Evolutionary conservation across 179 eudicot genomes (phyloP), one percentile per base, ranked within the genome.

Genomic region (Gypsophila paniculata): DNA sequence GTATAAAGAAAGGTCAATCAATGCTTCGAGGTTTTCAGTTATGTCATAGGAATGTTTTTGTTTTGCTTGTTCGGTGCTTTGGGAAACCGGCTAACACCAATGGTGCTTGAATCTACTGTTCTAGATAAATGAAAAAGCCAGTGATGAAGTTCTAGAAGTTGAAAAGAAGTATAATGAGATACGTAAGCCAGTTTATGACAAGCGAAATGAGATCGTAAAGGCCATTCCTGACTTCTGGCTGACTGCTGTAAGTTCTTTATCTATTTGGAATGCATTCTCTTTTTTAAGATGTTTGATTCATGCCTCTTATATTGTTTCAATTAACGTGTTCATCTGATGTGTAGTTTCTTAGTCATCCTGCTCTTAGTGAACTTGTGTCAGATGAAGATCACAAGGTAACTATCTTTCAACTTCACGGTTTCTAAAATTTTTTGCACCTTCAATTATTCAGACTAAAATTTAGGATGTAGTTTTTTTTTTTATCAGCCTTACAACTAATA

Each of bases 281-380:
- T 54, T 42, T 39, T 13, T 58, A 34, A 46, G 15, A 52, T 34
- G 44, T 25, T 34, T 15, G 23, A 7, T n/a, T 21, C 23, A 19
- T 52, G 2, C 65, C 8, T 26, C 68, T 7, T 29, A 71, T 52
- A 42, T 15, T 44, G 65, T 14, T 36, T 38, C 60, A 10, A 1
- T 2, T 32, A 23, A 75, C 67, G 29, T 51, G 6, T 34, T 57
- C 9, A 52, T 44, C 5, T 76, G 55, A n/a, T 71, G 19, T 84
- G 79, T 85, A 95, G 99, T 87, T 95, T 73, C 44, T 95, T 86
- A 93, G 96, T 77, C 99, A 95, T 83, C 99, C 98, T 74, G 93
- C 88, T 70, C 96, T 95, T 69, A 62, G 86, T 70, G 98, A 87
- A 46, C 91, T 95, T 70, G 64, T 93, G 77, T 78, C 82, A 29